phyloP scores from a whole-genome alignment of 345 rosid genomes.

The Angophora floribunda region DNA sequence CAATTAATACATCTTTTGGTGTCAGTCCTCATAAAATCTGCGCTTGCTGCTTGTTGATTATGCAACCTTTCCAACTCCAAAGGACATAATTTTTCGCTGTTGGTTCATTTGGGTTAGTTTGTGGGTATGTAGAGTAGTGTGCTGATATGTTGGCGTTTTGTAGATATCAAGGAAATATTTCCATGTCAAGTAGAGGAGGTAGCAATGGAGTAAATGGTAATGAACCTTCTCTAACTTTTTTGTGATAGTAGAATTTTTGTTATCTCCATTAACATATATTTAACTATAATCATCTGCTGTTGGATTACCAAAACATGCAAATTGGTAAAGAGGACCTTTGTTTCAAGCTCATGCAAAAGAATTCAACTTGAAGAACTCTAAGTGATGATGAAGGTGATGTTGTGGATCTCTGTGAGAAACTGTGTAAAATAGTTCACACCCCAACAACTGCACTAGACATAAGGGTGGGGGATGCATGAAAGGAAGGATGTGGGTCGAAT shows the following conservation, averaged over 20 bases:
- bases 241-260: neutral
- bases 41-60: no score
- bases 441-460: slow-evolving; percentile 15
- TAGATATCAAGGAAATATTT: slow-evolving; percentile 57
- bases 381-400: slow-evolving; percentile 29
- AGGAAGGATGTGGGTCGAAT: slow-evolving; percentile 31
- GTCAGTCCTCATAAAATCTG: neutral
- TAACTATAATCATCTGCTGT: neutral
- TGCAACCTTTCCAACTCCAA: neutral
- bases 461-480: slow-evolving; percentile 25
- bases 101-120: neutral
- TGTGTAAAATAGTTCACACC: slow-evolving; percentile 45
- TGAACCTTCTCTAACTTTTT: neutral
- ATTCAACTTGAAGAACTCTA: slow-evolving; percentile 26
- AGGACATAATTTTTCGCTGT: neutral
- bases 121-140: neutral
- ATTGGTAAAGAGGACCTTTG: slow-evolving; percentile 72
- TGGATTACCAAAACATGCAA: slow-evolving; percentile 31
- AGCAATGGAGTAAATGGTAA: slow-evolving; percentile 4
- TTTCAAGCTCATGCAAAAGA: slow-evolving; percentile 59
- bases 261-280: slow-evolving; percentile 2
- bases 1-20: neutral
- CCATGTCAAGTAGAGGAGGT: slow-evolving; percentile 11
- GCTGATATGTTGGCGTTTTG: slow-evolving; percentile 7
- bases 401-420: slow-evolving; percentile 66